These are phyloP conservation scores for Celoporthe dispersa DNA, from an alignment of 2,329 filamentous ascomycete genomes.

Conservation along the genomic window DNA sequence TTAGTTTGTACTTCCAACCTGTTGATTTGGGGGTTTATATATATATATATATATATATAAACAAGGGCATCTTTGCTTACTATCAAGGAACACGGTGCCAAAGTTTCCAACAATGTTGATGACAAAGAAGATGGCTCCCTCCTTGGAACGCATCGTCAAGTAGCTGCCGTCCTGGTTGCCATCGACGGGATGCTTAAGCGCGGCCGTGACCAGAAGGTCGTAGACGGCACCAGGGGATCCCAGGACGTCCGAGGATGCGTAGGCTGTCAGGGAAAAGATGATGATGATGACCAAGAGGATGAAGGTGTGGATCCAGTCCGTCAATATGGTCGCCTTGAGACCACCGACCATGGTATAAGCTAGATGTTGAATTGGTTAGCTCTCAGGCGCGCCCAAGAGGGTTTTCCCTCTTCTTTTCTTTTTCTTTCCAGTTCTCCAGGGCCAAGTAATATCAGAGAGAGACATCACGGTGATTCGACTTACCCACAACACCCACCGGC, in stretches of 20 bases:
- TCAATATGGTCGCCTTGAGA: constrained; percentile 86
- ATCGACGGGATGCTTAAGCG: constrained; percentile 71
- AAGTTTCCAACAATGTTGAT: constrained; percentile 88
- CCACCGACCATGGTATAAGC: constrained; percentile 79
- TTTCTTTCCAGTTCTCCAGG: background rate
- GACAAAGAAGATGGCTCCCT: constrained; percentile 87
- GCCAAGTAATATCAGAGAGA: background rate
- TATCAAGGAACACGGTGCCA: constrained; percentile 75
- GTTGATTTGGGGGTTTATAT: too few relatives aligned
- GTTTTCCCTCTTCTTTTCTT: background rate
- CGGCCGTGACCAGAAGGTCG: constrained; percentile 73
- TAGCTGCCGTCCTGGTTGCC: constrained; percentile 85
- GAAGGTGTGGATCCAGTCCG: constrained; percentile 86
- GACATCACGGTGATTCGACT: background rate
- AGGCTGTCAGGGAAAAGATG: constrained; percentile 81
- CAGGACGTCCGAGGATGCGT: constrained; percentile 72
- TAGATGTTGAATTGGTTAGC: background rate
- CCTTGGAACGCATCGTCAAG: constrained; percentile 80
- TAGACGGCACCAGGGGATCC: constrained; percentile 80
- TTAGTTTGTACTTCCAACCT: constrained; percentile 52
- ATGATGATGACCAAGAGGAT: constrained; percentile 84
- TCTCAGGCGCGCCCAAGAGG: background rate
- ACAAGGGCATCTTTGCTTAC: constrained; percentile 2
- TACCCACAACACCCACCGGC: constrained; percentile 72
- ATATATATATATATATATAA: too few relatives aligned